Evolutionary conservation across 768 basidiomycete species (phyloP), one percentile per base, ranked within the genome.

Genomic region (Lactarius pseudohatsudake): DNA sequence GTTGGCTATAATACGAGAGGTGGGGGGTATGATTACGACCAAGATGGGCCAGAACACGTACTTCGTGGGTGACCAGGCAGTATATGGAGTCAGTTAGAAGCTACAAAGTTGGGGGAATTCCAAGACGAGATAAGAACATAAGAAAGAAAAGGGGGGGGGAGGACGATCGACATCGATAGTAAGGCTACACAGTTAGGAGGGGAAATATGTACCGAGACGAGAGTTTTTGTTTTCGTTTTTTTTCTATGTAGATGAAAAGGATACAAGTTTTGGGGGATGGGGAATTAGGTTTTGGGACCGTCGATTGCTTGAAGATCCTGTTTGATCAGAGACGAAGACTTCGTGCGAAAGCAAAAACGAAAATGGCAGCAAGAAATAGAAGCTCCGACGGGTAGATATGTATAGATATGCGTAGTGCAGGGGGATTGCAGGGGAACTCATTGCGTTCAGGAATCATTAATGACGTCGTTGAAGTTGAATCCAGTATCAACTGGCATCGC

Each of bases 401-500:
- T 53, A 26, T 53, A 53, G 47, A 53, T 53, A 53, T 15, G 22
- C 26, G 26, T 53, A 53, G 26, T 11, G 50, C 26, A 53, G 50
- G 41, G 8, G n/a, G 50, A 40, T 22, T 30, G 57, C n/a, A 38
- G 53, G 32, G 34, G 34, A 9, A 34, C 28, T 68, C 64, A 34
- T 36, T 26, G 50, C 50, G 13, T 68, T 68, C 56, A 68, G 54
- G 66, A 62, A 53, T 70, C 70, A 58, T 70, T 65, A 64, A 66
- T 63, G 58, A 65, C 62, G 41, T 70, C 68, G 64, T 70, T 69
- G 68, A 70, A 69, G 57, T 61, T 30, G 59, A 69, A 69, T 28
- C 61, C n/a, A 30, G 62, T 0, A 13, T 65, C 64, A 41, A 65
- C 56, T 8, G 59, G 61, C n/a, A 60, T 53, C 26, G 65, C 61